Base-by-base conservation (phyloP, 2,329 filamentous ascomycete genomes). In the Cytospora leucostoma region DNA sequence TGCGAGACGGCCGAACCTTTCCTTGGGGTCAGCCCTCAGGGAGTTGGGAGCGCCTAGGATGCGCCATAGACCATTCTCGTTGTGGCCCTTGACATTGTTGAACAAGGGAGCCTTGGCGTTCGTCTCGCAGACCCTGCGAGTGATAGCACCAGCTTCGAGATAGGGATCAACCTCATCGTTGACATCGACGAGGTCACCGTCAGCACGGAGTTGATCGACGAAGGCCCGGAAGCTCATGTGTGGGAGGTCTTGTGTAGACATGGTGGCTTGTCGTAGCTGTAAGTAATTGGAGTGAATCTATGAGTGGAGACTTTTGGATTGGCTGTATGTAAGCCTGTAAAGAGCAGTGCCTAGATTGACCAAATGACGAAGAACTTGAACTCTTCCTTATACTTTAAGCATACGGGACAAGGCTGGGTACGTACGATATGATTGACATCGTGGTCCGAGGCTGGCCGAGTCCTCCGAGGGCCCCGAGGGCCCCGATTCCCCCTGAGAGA, bases 31-130 rank as follows among this genome's bases (percentile, higher is more conserved):
- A 2, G 67, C 71, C 0, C 78, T 69, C 0, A 82, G 71, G 1
- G 73, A 75, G 4, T 70, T 76, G 0, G 80, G 75, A 0, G 76
- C 77, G 27, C 80, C 81, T 5, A 84, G 73, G 27, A 83, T 82
- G 11, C 80, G 73, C 65, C 73, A 83, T 0, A 84, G 71, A 10
- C 81, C 81, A 47, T 80, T 68, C 37, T 77, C 68, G 33, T 77
- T 67, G 5, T 71, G 70, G 1, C 81, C 81, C 59, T 77, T 80
- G 59, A 84, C 62, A 33, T 83, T 84, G 70, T 82, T 80, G 74
- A 84, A 82, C 0, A 84, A 74, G 0, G 81, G 80, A 1, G 81
- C 81, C 56, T 79, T 80, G 61, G 75, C 76, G 51, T 80, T 68
- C 0, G 71, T 76, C 64, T 84, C 81, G 64, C 74, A 77, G 10